Conservation (phyloP, 352 stramenopile genomes). For the Phytophthora sp. region DNA sequence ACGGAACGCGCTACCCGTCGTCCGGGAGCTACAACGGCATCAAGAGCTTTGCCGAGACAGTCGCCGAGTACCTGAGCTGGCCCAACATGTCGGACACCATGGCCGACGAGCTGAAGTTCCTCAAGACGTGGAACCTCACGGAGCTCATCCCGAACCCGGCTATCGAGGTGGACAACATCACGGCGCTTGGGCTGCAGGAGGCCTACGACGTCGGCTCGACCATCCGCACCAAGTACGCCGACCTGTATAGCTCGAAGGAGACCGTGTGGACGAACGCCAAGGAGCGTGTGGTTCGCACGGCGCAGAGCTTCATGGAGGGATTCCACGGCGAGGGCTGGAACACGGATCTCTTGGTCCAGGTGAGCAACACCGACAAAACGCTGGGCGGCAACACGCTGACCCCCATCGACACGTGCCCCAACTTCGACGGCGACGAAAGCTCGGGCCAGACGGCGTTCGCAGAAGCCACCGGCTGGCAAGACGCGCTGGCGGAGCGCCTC, state of each 20-base stretch:
- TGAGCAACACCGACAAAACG: constrained; percentile 46
- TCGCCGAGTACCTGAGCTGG: constrained; percentile 33
- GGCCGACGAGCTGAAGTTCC: constrained; percentile 48
- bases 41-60: constrained; percentile 35
- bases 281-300: constrained; percentile 59
- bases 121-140: constrained; percentile 51
- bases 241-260: constrained; percentile 45
- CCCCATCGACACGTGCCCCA: constrained; percentile 56
- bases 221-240: constrained; percentile 45
- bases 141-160: constrained; percentile 39
- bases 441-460: constrained; percentile 38
- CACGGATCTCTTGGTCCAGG: constrained; percentile 33
- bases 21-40: constrained; percentile 55
- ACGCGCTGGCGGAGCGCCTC: constrained; percentile 33
- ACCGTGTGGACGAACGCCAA: constrained; percentile 59
- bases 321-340: constrained; percentile 43
- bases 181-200: constrained; percentile 46
- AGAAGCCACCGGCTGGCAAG: constrained; percentile 30
- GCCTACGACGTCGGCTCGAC: constrained; percentile 45
- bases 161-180: constrained; percentile 63
- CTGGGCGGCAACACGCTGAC: constrained; percentile 58
- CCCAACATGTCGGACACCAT: constrained; percentile 33
- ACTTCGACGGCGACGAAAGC: constrained; percentile 36
- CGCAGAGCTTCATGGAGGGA: constrained; percentile 55
- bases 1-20: constrained; percentile 64